Conservation (phyloP, 495 filamentous ascomycete genomes). For the Hyaloscypha finlandica region DNA sequence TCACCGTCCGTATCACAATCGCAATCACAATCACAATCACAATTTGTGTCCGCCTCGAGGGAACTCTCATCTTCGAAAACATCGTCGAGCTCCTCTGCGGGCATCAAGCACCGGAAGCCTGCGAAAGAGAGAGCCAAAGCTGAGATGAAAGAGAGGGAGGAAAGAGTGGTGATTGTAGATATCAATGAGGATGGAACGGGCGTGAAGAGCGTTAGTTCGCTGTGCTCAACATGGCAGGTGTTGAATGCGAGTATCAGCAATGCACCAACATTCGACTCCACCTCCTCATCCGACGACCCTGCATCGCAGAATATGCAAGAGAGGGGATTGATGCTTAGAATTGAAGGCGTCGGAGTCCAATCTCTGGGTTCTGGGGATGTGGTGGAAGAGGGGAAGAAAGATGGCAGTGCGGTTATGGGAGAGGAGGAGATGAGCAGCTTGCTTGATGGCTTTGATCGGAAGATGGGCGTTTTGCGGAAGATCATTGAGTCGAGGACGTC, state of each 20-base stretch:
- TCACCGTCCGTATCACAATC: not conserved
- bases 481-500: slow-evolving; percentile 42
- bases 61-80: not conserved
- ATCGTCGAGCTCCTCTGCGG: not conserved
- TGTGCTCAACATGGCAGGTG: slow-evolving; percentile 56
- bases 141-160: slow-evolving; percentile 27
- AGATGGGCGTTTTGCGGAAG: slow-evolving; percentile 55
- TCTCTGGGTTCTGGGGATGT: slow-evolving; percentile 48
- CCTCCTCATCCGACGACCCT: slow-evolving; percentile 35
- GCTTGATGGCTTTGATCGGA: slow-evolving; percentile 67
- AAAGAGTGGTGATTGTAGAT: slow-evolving; percentile 59
- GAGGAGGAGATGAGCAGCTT: slow-evolving; percentile 53
- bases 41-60: no score
- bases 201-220: slow-evolving; percentile 49
- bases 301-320: slow-evolving; percentile 20
- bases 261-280: slow-evolving; percentile 61
- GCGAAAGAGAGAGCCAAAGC: not conserved
- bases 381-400: slow-evolving; percentile 17
- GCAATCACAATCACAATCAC: not conserved
- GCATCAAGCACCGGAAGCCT: not conserved
- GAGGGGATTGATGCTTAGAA: slow-evolving; percentile 62
- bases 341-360: slow-evolving; percentile 54
- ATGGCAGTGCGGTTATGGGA: slow-evolving; percentile 8
- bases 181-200: slow-evolving; percentile 45
- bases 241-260: slow-evolving; percentile 48